Evolutionary conservation across 1,139 yeast species (phyloP), one percentile per base, ranked within the genome.

Genomic region (Casaregolazyma lundiana): DNA sequence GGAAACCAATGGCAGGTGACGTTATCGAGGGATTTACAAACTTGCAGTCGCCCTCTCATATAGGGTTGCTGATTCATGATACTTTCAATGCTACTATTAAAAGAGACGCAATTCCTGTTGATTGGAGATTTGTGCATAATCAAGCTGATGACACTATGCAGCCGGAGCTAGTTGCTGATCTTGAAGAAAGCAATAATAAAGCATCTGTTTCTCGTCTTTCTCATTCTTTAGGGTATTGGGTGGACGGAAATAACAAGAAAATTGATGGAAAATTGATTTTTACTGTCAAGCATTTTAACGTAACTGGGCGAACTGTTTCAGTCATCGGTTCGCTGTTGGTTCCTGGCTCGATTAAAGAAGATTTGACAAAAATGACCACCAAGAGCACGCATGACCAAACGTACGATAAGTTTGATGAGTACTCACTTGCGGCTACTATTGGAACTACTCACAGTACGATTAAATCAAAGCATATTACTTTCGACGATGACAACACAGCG

Each of bases 51-150:
- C 96, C 96, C 13, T 84, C 96, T 6, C 98, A 92, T 63, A 83
- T 94, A 60, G 97, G 97, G 51, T 72, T 92, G 53, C 75, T 92
- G 56, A 75, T 92, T 45, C 92, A 87, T 64, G 97, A 92, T 66
- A 87, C 95, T 0, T 92, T 92, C 71, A 94, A 92, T 68, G 97
- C 97, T 29, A 81, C 94, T 46, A 88, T 92, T 54, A 87, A 86
- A 65, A 81, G 86, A 64, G 83, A 77, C 62, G 80, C 80, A 57
- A 88, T 92, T 53, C 98, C 98, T 15, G 68, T 70, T 36, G 77
- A 73, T 45, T 92, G 98, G 98, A 70, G 71, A 30, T 92, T 90
- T 66, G 75, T 84, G 46, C 92, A 94, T 42, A 80, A 75, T 56
- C 94, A 88, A 60, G 80, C 73, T 20, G 88, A 82, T 55, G 87